A percentile compares a stretch with the other conserved stretches of the same genome.
Conservation (phyloP, 2,329 filamentous ascomycete genomes). For the Aspergillus sp. region DNA sequence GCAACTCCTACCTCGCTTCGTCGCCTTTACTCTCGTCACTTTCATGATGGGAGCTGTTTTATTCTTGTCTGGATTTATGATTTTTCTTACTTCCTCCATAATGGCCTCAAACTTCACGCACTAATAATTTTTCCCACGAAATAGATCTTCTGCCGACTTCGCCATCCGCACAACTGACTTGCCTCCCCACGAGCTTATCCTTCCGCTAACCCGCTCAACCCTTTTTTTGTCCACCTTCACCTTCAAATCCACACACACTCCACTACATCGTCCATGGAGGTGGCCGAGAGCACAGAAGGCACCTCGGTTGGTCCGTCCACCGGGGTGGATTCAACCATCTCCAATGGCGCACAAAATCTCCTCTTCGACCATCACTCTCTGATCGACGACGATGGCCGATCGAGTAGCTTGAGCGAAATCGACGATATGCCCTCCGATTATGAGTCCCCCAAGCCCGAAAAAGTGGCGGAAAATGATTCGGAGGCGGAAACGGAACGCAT, state of each 20-base stretch:
- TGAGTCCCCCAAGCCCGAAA: slow-evolving; percentile 49
- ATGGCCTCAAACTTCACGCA: neutral
- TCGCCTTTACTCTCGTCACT: slow-evolving; percentile 10
- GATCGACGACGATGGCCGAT: slow-evolving; percentile 59
- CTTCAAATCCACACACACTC: slow-evolving; percentile 4
- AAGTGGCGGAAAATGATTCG: slow-evolving; percentile 63
- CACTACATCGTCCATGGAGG: slow-evolving; percentile 34
- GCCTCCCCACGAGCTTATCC: neutral
- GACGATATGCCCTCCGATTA: slow-evolving; percentile 66
- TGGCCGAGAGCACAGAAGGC: slow-evolving; percentile 35
- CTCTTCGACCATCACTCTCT: slow-evolving; percentile 39
- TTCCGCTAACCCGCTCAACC: slow-evolving; percentile 3
- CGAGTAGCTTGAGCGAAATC: slow-evolving; percentile 90
- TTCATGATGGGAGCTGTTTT: neutral
- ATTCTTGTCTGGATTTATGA: slow-evolving; percentile 3
- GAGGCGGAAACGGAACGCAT: slow-evolving; percentile 94
- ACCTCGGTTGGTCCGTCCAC: slow-evolving; percentile 33
- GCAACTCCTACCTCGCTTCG: slow-evolving; percentile 18
- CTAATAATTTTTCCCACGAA: neutral
- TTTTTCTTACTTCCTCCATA: slow-evolving; percentile 1
- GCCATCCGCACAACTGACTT: neutral
- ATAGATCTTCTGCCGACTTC: neutral
- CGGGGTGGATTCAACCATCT: slow-evolving; percentile 29
- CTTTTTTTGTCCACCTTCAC: neutral
- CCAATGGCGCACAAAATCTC: slow-evolving; percentile 36